phyloP scores from a whole-genome alignment of 345 rosid species.

The Gossypium stocksii region DNA sequence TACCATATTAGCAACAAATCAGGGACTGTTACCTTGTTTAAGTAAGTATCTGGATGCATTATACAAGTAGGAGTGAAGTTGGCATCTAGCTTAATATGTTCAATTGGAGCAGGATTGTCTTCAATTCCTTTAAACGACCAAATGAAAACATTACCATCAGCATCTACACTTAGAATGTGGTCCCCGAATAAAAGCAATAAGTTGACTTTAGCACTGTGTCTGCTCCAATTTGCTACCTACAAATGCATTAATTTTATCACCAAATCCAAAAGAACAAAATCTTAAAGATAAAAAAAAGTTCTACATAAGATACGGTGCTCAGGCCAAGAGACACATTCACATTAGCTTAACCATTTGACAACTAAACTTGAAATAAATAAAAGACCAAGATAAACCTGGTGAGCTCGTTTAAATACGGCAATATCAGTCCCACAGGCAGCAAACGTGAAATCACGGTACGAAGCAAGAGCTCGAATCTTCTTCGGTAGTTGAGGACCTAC shows the following conservation, averaged over 20 bases:
- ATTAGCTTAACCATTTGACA: neutral
- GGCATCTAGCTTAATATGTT: conserved; percentile 49
- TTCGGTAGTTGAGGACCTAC: conserved; percentile 78
- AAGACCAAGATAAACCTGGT: conserved; percentile 47
- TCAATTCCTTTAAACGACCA: conserved; percentile 84
- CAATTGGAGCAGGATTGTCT: conserved; percentile 54
- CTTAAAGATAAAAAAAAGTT: neutral
- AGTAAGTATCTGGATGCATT: conserved; percentile 91
- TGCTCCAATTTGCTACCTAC: conserved; percentile 84
- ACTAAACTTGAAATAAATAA: neutral
- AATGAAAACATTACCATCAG: conserved; percentile 61
- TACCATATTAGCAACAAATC: neutral
- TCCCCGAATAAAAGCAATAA: conserved; percentile 76
- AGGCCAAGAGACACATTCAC: neutral
- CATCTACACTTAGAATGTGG: conserved; percentile 67
- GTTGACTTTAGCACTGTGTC: conserved; percentile 75
- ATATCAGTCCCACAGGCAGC: conserved; percentile 68
- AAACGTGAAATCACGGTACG: conserved; percentile 80
- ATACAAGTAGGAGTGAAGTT: conserved; percentile 69
- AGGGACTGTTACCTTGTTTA: conserved; percentile 62
- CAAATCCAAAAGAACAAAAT: neutral
- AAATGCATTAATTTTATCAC: conserved; percentile 13
- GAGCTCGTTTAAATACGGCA: conserved; percentile 78
- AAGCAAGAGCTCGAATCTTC: conserved; percentile 87
- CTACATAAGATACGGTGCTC: neutral